A percentile compares a stretch with the other conserved stretches of the same genome.
These are phyloP conservation scores for Podospora sp. DNA, from an alignment of 495 filamentous ascomycete genomes.

Conservation along the genomic window DNA sequence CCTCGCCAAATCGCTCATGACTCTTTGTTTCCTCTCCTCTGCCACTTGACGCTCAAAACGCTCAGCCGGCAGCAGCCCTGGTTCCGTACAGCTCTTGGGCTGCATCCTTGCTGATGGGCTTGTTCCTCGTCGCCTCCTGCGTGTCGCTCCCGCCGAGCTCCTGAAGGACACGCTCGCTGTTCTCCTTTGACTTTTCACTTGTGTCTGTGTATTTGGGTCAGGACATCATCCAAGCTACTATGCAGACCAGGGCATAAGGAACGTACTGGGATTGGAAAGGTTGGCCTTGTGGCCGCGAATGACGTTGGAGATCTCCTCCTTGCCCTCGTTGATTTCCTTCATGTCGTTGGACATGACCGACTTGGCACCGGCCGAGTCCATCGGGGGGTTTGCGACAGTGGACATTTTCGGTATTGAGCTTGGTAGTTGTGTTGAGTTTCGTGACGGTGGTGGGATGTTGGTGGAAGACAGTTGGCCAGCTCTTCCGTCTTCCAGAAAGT, in stretches of 20 bases:
- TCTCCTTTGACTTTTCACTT: slow-evolving; percentile 26
- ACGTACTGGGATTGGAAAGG: slow-evolving; percentile 25
- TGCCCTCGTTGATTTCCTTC: slow-evolving; percentile 41
- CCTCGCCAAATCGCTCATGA: too few species aligned
- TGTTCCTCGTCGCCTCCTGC: slow-evolving; percentile 30
- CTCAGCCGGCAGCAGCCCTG: slow-evolving; percentile 31
- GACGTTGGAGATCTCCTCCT: slow-evolving; percentile 35
- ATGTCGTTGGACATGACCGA: slow-evolving; percentile 45
- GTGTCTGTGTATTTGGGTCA: slow-evolving; percentile 36
- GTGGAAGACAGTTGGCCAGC: too few species aligned
- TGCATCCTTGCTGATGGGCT: slow-evolving; percentile 32
- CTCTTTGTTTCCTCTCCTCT: neutral
- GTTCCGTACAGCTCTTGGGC: slow-evolving; percentile 41
- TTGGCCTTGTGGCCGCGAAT: slow-evolving; percentile 32
- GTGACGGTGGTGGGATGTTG: neutral
- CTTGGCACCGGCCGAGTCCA: slow-evolving; percentile 41
- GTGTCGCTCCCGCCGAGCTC: slow-evolving; percentile 32
- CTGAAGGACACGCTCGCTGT: slow-evolving; percentile 23
- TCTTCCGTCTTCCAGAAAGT: neutral
- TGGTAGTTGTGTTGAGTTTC: neutral
- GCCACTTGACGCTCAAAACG: neutral
- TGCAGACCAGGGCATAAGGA: neutral
- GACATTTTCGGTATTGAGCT: neutral
- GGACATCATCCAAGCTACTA: neutral
- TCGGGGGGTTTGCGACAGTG: slow-evolving; percentile 6